These are phyloP conservation scores for Bisporella sp. DNA, from an alignment of 2,329 filamentous ascomycete genomes.

Conservation along the genomic window DNA sequence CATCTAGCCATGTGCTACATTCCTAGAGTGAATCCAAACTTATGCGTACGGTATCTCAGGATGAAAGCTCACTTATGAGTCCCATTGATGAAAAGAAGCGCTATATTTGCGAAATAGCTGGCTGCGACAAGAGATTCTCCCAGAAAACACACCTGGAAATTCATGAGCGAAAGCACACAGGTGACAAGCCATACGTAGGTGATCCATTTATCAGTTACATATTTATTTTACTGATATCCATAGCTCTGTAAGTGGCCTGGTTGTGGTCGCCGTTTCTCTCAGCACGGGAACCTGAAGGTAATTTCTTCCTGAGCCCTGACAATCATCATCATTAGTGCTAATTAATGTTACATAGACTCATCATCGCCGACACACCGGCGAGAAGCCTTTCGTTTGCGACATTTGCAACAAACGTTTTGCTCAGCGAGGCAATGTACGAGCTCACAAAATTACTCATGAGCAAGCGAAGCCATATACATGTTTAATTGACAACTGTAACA, in stretches of 20 bases:
- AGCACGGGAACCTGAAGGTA: conserved; percentile 85
- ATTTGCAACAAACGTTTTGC: conserved; percentile 78
- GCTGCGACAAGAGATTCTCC: conserved; percentile 75
- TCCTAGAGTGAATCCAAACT: conserved; percentile 16
- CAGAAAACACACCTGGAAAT: conserved; percentile 94
- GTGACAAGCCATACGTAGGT: conserved; percentile 82
- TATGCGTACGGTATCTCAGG: conserved; percentile 14
- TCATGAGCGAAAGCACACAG: conserved; percentile 81
- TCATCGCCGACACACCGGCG: conserved; percentile 78
- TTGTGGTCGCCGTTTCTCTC: conserved; percentile 78
- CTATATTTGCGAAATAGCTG: conserved; percentile 66
- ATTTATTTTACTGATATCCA: conserved; percentile 7
- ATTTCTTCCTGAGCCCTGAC: not conserved
- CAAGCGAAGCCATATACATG: conserved; percentile 75
- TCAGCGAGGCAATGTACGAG: conserved; percentile 77
- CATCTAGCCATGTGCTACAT: conserved; percentile 2
- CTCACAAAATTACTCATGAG: conserved; percentile 76
- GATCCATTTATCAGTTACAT: not conserved
- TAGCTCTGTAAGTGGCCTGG: conserved; percentile 56
- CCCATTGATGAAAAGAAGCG: conserved; percentile 39
- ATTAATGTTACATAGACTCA: conserved; percentile 54
- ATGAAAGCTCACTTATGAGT: conserved; percentile 9
- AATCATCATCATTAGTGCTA: conserved; percentile 7
- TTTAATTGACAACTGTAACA: conserved; percentile 74
- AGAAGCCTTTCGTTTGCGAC: conserved; percentile 75